Base-by-base conservation (phyloP, 1,284 basidiomycete species). In the Cryptococcus sp. region DNA sequence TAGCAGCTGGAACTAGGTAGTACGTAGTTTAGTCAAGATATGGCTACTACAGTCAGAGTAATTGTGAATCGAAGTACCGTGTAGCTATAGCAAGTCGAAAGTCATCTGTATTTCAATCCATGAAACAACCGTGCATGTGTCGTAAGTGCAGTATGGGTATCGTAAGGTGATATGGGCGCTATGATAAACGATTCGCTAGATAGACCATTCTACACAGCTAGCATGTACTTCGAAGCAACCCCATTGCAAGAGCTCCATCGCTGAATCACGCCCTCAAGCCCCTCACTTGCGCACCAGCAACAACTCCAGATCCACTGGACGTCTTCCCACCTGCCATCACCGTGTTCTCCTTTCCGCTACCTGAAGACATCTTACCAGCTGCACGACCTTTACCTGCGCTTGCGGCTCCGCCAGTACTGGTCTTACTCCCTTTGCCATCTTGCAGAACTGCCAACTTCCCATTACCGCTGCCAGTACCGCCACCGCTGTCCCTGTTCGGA, bases 1-100 rank as follows among this genome's bases (percentile, higher is more conserved):
- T 50, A 60, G 71, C 35, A 49, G 61, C n/a, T 77, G 75, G 77
- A 50, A 38, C 35, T 52, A 55, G 35, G 31, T 10, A 10, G 31
- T 35, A 4, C 5, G 31, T 13, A 10, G 8, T 13, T 10, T 35
- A 35, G 31, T 35, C 31, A 35, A 13, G 31, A 4, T 10, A 35
- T 35, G 13, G 31, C 31, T 13, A 35, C 7, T 10, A 10, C 31
- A 13, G 31, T 35, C 31, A 35, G 31, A 35, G 8, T 2, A 35
- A 8, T 8, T 35, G 31, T 5, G 31, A 35, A 13, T 4, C 8
- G 31, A 4, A 8, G 31, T 5, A 35, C 10, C 31, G 10, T 35
- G 31, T 35, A 35, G 31, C 31, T 35, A 35, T 35, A 35, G 31
- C 13, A 35, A 35, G 31, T 25, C 31, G 13, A 35, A 13, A 35